Evolutionary conservation across 1,284 basidiomycete species (phyloP), one percentile per base, ranked within the genome.

Genomic region (Ustilago lituana): DNA sequence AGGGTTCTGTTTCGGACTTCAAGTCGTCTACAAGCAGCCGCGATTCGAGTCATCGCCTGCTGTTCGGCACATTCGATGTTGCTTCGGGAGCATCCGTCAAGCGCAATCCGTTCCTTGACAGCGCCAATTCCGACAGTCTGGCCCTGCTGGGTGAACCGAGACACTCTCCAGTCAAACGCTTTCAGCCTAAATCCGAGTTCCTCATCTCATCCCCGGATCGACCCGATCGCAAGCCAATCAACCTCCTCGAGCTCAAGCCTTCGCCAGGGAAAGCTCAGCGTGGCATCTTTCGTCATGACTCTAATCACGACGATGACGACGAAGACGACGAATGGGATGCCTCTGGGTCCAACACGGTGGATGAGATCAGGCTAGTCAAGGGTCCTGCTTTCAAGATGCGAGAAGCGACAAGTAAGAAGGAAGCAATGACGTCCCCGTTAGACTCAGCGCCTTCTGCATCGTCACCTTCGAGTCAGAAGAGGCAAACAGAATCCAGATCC

Each of bases 191-290:
- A 23, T 53, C 60, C 29, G 60, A 59, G 26, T 69, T 55, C 49
- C 36, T 69, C 45, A 54, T 60, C 31, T 54, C 56, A 11, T 69
- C 66, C 4, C 60, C 56, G 2, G 66, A 69, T 23, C 51, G 66
- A 32, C 66, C 60, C 12, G 66, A 64, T 46, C 63, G 59, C 19
- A 73, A 66, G 23, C 71, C 71, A 2, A 69, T 73, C 52, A 66
- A 73, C 32, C 57, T 73, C 5, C 54, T 65, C 17, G 62, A 58
- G 14, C 61, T 73, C 19, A 69, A 63, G 29, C 71, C 71, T 2
- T 70, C 66, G 17, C 71, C 71, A 14, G 71, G 71, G 12, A 73
- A 73, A 31, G 71, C 71, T 12, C 58, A 51, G 33, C 51, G 71
- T 19, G 71, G 71, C n/a, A 65, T 68, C 46, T 73, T 73, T 44